Base-by-base conservation (phyloP, 306 rosid species). In the Alnus glutinosa region DNA sequence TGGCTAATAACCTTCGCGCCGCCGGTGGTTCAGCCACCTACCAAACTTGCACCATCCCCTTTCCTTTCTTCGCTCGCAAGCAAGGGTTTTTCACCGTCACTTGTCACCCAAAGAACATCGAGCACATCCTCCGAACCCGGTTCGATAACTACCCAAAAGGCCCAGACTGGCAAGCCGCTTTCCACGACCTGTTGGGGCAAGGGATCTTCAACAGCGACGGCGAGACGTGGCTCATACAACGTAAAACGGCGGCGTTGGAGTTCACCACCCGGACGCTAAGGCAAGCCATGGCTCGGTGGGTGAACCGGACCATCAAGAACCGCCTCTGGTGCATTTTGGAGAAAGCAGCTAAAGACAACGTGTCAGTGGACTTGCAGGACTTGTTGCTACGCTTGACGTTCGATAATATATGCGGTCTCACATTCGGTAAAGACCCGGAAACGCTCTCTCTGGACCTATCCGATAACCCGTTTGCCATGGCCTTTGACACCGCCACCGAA, bases 121-220 rank as follows among this genome's bases (percentile, higher is more conserved):
- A 94, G 69, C 98, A 94, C 84, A 83, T 94, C 39, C 90, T 94
- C 39, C 88, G 86, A 75, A 86, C 91, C 73, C 83, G 95, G 74
- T 94, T 94, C 80, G 92, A 90, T 0, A 94, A 94, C 69, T 94
- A 94, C 68, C 98, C 98, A 0, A 94, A 94, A 74, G 98, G 98
- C 2, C 98, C 98, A 5, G 59, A 73, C 0, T 94, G 93, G 93
- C 97, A 94, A 36, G 85, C 89, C 16, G 98, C 98, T 0, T 94
- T 94, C 61, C 97, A 94, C 48, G 98, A 94, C 70, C 90, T 94
- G 8, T 61, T 94, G 9, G 98, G 98, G 0, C 95, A 92, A 15
- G 98, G 98, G 59, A 94, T 93, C 4, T 94, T 94, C 88, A 94
- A 94, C 61, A 92, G 97, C 71, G 98, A 94, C 55, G 97, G 98